These are phyloP conservation scores for Kwoniella europaea DNA, from an alignment of 768 basidiomycete species.

Conservation along the genomic window DNA sequence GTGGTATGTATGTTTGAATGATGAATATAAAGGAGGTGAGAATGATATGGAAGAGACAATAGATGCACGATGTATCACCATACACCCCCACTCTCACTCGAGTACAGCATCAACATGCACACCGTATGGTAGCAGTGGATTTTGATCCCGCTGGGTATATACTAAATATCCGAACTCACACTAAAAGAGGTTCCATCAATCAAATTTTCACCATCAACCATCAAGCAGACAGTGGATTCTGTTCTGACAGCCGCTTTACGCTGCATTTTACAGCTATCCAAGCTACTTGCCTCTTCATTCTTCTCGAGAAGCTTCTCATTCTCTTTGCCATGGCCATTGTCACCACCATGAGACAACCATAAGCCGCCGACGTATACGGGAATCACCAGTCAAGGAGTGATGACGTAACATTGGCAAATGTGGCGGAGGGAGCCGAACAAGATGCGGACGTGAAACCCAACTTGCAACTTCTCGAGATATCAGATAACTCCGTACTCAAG, in stretches of 20 bases:
- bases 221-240: too few species aligned
- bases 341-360: background rate
- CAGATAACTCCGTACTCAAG: too few species aligned
- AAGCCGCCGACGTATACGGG: background rate
- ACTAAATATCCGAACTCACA: background rate
- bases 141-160: conserved; percentile 2
- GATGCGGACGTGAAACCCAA: background rate
- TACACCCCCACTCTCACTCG: background rate
- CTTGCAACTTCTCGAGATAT: too few species aligned
- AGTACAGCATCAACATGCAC: background rate
- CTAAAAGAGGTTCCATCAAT: background rate
- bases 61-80: conserved; percentile 7
- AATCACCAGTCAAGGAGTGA: background rate
- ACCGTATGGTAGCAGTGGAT: background rate
- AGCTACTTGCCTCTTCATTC: too few species aligned
- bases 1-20: background rate
- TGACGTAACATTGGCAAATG: background rate
- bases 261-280: too few species aligned
- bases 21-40: conserved; percentile 9
- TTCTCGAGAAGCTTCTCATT: background rate
- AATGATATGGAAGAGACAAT: background rate
- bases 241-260: background rate
- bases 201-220: conserved; percentile 1
- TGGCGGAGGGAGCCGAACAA: conserved; percentile 12
- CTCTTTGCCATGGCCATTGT: background rate